phyloP scores from a whole-genome alignment of 192 early-diverging fungal genomes.

The Endogone sp. region DNA sequence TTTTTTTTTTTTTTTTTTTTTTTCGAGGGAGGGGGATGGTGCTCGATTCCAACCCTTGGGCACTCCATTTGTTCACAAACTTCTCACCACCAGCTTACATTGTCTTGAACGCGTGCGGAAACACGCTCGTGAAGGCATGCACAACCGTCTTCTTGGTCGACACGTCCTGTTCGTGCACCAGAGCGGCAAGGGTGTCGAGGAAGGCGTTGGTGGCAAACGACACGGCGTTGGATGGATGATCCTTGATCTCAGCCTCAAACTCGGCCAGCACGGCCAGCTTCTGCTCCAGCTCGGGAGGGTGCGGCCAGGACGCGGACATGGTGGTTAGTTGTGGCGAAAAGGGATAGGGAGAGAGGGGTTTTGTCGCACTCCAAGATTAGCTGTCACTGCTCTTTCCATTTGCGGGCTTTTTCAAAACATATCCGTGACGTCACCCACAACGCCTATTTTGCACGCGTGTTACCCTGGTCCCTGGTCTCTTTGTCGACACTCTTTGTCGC shows the following conservation, averaged over 20 bases:
- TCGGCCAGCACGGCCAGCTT: background rate
- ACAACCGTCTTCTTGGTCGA: slow-evolving; percentile 13
- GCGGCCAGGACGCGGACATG: background rate
- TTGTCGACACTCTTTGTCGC: too few species aligned
- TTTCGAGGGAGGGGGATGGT: too few species aligned
- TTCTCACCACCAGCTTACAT: slow-evolving; percentile 22
- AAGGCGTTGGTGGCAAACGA: slow-evolving; percentile 26
- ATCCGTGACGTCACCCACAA: too few species aligned
- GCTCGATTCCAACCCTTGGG: too few species aligned
- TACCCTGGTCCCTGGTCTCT: too few species aligned
- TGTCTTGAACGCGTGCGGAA: slow-evolving; percentile 24
- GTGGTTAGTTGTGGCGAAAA: background rate
- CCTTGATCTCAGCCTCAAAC: background rate
- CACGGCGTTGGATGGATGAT: slow-evolving; percentile 3
- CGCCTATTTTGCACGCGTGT: too few species aligned
- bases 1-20: background rate
- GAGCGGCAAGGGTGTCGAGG: slow-evolving; percentile 13
- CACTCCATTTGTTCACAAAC: background rate
- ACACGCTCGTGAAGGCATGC: slow-evolving; percentile 24
- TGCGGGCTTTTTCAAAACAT: too few species aligned
- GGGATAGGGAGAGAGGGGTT: background rate
- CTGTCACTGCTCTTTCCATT: background rate
- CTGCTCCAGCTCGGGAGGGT: background rate
- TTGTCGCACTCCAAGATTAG: too few species aligned
- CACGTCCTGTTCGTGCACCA: slow-evolving; percentile 15